These are phyloP conservation scores for Cyclostephanos tholiformis DNA, from an alignment of 108 stramenopile genomes.

Conservation along the genomic window DNA sequence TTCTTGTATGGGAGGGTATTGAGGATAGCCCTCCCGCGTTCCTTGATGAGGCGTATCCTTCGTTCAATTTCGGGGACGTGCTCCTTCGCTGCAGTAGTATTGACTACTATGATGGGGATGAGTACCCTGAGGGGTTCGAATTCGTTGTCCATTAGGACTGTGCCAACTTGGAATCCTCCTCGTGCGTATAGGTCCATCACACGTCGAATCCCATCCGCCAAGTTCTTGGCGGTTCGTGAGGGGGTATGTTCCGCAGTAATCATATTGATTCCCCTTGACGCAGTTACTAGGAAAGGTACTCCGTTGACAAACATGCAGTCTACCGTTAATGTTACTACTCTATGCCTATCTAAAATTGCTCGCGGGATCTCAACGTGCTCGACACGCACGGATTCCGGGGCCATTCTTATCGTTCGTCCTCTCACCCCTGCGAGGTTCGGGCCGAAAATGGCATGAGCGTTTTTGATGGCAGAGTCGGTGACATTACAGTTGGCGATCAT, in stretches of 20 bases:
- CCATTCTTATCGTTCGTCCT: conserved; percentile 26
- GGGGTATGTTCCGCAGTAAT: conserved; percentile 25
- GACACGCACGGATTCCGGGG: conserved; percentile 13
- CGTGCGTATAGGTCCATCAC: conserved; percentile 8
- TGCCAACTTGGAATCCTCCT: conserved; percentile 17
- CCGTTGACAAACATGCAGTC: conserved; percentile 53
- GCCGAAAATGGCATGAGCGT: conserved; percentile 32
- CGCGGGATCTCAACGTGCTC: conserved; percentile 27
- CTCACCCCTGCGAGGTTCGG: conserved; percentile 22
- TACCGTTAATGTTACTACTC: conserved; percentile 21
- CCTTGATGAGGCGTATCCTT: conserved; percentile 12
- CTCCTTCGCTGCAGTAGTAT: conserved; percentile 28
- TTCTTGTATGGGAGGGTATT: conserved; percentile 15
- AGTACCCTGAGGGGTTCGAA: conserved; percentile 8
- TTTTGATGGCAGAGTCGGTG: not conserved
- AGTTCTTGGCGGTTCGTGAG: conserved; percentile 12
- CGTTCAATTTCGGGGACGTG: conserved; percentile 31
- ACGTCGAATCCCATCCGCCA: not conserved
- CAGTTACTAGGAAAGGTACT: conserved; percentile 34
- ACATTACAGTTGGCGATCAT: conserved; percentile 26
- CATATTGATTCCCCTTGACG: conserved; percentile 32
- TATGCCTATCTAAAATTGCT: conserved; percentile 21
- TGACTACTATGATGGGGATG: not conserved
- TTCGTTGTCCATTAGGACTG: conserved; percentile 19
- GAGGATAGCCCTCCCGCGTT: not conserved